Percentiles rank a stretch among this genome's conserved stretches.
Evolutionary conservation across 345 rosid species (phyloP).

Genomic region (Syzygium aqueum): DNA sequence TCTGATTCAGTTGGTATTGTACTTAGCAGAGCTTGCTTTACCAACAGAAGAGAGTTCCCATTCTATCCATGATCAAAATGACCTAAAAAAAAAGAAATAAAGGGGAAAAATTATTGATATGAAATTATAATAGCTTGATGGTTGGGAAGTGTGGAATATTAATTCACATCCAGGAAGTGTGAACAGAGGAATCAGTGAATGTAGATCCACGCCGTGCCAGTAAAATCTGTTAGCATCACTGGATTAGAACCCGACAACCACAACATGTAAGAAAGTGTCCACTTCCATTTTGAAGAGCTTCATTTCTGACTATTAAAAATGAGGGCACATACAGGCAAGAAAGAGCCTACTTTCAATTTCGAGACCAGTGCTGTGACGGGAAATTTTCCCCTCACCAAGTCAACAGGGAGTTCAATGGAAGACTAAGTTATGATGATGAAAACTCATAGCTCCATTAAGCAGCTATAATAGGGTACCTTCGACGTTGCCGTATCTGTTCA

Average conservation of each 20-base stretch:
- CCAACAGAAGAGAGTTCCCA: neutral
- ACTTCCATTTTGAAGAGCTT: neutral
- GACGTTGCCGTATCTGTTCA: slow-evolving; percentile 55
- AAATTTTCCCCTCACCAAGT: neutral
- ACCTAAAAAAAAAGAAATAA: neutral
- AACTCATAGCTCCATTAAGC: neutral
- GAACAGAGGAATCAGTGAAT: neutral
- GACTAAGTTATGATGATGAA: neutral
- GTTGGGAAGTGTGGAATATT: neutral
- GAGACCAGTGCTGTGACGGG: neutral
- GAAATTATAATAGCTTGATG: neutral
- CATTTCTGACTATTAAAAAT: neutral
- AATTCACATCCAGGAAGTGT: neutral
- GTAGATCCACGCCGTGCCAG: neutral
- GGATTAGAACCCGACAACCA: neutral
- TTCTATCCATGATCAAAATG: neutral
- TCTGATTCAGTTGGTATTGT: neutral
- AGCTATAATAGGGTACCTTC: slow-evolving; percentile 46
- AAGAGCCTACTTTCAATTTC: neutral
- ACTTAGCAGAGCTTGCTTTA: neutral
- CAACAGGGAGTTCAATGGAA: neutral
- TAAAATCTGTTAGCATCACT: neutral
- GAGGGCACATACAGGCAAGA: neutral
- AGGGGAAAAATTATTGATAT: neutral
- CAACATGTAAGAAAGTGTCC: neutral